Base-by-base conservation (phyloP, 208 protist species). In the Leptomonas pyrrhocoris region DNA sequence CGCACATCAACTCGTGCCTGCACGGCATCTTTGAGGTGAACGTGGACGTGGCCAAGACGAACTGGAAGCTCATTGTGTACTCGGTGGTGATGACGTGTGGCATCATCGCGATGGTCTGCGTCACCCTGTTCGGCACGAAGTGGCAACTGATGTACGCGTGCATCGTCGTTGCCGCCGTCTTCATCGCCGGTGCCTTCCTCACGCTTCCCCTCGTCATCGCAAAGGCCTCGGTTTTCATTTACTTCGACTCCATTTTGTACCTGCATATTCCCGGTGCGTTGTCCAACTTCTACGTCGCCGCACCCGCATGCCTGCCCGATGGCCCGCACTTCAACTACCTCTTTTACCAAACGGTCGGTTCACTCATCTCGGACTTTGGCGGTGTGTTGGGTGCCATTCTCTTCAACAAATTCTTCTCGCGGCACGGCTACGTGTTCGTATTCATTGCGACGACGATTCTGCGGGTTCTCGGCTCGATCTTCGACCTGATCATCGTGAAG, bases 381-480 rank as follows among this genome's bases (percentile, higher is more conserved):
- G 77, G 72, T 43, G 27, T 85, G n/a, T 21, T 74, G 4, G 86
- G 83, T 57, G 76, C 88, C 15, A 68, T 50, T 6, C 27, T 64
- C 27, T 93, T 93, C 63, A 80, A 68, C 53, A 85, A 81, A 67
- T 66, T 88, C 21, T 90, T 91, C 68, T 77, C 73, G 11, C 67
- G 71, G 45, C 65, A 67, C 59, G 40, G 62, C 57, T 89, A 80
- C 75, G 66, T 53, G n/a, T 46, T 81, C 59, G 58, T 68, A n/a
- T 83, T 87, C 21, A 74, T 86, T 27, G 57, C 60, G 16, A 83
- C 81, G 11, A 75, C 74, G 23, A 19, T 77, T 15, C 11, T 77
- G 30, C 61, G 74, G 43, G 70, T 79, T 19, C 16, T 80, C 8
- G 81, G 60, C 12, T 74, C 75, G 28, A 38, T 89, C 55, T 80